Percentiles rank a stretch among this genome's conserved stretches.
Evolutionary conservation across 345 rosid species (phyloP).

Genomic region (Gossypium mustelinum): DNA sequence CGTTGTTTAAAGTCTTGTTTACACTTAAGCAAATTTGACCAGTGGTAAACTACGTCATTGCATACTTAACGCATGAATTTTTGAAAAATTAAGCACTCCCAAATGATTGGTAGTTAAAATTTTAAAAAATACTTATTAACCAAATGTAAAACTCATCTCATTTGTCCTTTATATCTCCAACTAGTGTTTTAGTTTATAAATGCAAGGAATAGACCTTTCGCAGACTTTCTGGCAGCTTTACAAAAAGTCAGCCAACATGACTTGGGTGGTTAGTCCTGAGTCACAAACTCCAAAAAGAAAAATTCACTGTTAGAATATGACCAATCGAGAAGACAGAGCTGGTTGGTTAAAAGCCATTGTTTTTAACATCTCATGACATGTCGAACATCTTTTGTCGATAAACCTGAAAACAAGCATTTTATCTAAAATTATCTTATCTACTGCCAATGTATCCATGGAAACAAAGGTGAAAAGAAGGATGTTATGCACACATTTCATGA

Average conservation of each 20-base stretch:
- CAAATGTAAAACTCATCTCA: background rate
- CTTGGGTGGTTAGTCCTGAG: background rate
- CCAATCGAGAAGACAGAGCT: background rate
- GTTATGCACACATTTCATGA: too few relatives aligned
- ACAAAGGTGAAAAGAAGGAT: too few relatives aligned
- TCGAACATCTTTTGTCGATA: too few relatives aligned
- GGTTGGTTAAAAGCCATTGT: background rate
- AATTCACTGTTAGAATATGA: background rate
- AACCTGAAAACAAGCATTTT: too few relatives aligned
- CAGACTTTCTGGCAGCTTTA: background rate
- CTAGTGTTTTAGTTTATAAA: constrained; percentile 4
- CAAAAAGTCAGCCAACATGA: background rate
- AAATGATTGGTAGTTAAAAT: too few relatives aligned
- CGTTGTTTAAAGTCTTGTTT: constrained; percentile 11
- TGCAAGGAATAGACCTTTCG: background rate
- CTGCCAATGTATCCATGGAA: background rate
- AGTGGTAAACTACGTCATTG: constrained; percentile 15
- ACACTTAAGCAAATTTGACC: constrained; percentile 18
- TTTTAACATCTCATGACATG: background rate
- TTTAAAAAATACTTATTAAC: too few relatives aligned
- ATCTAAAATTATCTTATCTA: too few relatives aligned
- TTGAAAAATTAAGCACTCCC: background rate
- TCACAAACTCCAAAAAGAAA: background rate
- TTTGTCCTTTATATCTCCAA: background rate
- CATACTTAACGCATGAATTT: constrained; percentile 12